Percentiles rank a stretch among this genome's conserved stretches.
Conservation (phyloP, 495 filamentous ascomycete species). For the Neurospora sp. region DNA sequence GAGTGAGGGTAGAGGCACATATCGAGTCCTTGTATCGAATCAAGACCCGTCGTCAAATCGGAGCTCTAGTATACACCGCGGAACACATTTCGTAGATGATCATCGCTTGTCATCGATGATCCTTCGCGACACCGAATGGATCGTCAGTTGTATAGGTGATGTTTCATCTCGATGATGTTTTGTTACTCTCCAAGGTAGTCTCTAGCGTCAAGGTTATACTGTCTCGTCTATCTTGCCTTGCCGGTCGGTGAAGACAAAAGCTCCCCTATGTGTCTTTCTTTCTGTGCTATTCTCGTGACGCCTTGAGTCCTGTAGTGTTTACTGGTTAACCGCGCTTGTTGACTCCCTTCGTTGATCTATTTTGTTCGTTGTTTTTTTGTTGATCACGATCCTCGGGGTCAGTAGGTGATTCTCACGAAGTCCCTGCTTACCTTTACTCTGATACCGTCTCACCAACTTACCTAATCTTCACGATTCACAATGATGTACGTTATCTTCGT, state of each 20-base stretch:
- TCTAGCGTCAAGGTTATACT: not conserved
- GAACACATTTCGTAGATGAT: not conserved
- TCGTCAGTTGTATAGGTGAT: not conserved
- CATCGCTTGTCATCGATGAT: not conserved
- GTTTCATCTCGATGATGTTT: not conserved
- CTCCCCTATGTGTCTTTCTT: not conserved
- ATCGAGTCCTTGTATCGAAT: not conserved
- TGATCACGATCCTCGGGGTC: not conserved
- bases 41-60: not conserved
- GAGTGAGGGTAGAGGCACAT: not conserved
- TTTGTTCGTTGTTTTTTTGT: not conserved
- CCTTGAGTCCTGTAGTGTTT: not conserved
- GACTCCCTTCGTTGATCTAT: not conserved
- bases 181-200: not conserved
- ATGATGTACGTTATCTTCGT: not conserved
- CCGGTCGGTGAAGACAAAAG: not conserved
- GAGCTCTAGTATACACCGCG: not conserved
- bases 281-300: not conserved
- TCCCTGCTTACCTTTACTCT: not conserved
- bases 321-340: not conserved
- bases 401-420: not conserved
- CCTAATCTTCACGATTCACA: not conserved
- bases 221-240: not conserved
- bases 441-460: not conserved
- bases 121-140: not conserved